Percentiles rank a stretch among this genome's conserved stretches.
Conservation (phyloP, 352 stramenopile genomes). For the Pythium monospermum region DNA sequence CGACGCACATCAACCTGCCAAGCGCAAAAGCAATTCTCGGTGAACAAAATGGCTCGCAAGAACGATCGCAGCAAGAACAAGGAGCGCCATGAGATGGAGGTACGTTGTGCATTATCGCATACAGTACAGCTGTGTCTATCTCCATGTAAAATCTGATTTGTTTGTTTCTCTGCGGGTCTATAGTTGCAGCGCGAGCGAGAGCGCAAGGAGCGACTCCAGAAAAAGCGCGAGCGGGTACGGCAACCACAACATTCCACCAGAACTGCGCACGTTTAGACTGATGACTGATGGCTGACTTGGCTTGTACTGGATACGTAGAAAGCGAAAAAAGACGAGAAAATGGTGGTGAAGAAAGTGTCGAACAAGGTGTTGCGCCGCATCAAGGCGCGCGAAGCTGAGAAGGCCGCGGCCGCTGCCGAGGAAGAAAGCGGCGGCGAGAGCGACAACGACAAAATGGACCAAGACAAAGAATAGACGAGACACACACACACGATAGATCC, state of each 20-base stretch:
- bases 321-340: conserved; percentile 25
- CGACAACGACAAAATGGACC: conserved; percentile 13
- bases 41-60: conserved; percentile 32
- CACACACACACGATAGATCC: background rate
- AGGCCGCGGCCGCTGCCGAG: conserved; percentile 20
- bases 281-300: background rate
- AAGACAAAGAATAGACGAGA: conserved; percentile 14
- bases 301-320: conserved; percentile 13
- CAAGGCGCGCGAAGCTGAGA: conserved; percentile 24
- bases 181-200: conserved; percentile 27
- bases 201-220: conserved; percentile 29
- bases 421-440: conserved; percentile 6
- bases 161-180: background rate
- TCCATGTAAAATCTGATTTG: too few species aligned
- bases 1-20: too few species aligned
- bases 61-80: conserved; percentile 37
- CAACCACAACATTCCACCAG: background rate
- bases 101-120: conserved; percentile 7
- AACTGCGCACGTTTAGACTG: background rate
- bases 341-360: conserved; percentile 36
- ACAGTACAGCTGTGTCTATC: background rate
- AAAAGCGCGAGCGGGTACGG: conserved; percentile 31
- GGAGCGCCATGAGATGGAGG: conserved; percentile 31
- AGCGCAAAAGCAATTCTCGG: too few species aligned
- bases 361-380: conserved; percentile 38